Evolutionary conservation across 306 rosid genomes (phyloP).

Genomic region (Crataegus laevigata): DNA sequence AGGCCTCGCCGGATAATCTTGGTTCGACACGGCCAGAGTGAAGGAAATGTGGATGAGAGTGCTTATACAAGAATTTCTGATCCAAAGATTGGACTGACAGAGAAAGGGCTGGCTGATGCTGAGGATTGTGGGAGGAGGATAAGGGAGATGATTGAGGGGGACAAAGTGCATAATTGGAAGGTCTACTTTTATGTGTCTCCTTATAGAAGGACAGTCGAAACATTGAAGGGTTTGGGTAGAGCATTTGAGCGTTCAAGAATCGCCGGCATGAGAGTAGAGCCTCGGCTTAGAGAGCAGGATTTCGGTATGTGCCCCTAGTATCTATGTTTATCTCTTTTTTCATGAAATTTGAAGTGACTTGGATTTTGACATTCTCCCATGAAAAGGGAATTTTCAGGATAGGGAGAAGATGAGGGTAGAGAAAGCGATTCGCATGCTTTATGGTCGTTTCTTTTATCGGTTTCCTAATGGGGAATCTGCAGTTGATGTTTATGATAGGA

Average conservation of each 20-base stretch:
- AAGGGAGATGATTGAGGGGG: conserved; percentile 40
- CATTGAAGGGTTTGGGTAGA: conserved; percentile 48
- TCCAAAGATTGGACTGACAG: conserved; percentile 59
- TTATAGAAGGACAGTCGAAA: conserved; percentile 54
- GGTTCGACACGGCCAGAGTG: conserved; percentile 80
- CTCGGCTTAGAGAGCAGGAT: conserved; percentile 83
- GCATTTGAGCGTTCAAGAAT: conserved; percentile 56
- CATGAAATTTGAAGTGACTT: neutral
- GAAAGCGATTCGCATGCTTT: conserved; percentile 43
- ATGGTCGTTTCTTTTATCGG: conserved; percentile 91
- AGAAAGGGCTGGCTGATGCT: conserved; percentile 49
- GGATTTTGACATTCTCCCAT: neutral
- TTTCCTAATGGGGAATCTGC: conserved; percentile 94
- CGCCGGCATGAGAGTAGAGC: conserved; percentile 85
- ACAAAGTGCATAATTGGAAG: conserved; percentile 41
- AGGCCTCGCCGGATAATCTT: conserved; percentile 80
- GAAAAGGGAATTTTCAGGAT: conserved; percentile 77
- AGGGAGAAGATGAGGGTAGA: conserved; percentile 69
- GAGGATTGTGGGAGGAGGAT: conserved; percentile 51
- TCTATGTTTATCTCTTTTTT: neutral
- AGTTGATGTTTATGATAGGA: conserved; percentile 92
- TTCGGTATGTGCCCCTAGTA: conserved; percentile 39
- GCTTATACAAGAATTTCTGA: conserved; percentile 61
- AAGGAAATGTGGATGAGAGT: conserved; percentile 74
- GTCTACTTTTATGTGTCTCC: conserved; percentile 84